A percentile compares a stretch with the other conserved stretches of the same genome.
Conservation (phyloP, 2,329 filamentous ascomycete species). For the Gaeumannomyces sp. region DNA sequence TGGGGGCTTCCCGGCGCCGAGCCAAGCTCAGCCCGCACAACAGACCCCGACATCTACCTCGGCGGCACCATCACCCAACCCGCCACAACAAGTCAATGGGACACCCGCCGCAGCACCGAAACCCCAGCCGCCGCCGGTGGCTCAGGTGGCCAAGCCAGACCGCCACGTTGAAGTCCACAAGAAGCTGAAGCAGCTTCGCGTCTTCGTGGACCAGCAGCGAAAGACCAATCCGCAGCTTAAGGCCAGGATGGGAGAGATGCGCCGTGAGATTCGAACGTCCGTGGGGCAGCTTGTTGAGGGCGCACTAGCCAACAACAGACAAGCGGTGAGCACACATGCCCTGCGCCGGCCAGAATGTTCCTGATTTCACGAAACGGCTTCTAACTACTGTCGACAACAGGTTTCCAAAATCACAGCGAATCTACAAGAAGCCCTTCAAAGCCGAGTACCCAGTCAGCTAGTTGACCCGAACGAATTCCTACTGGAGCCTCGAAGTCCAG, state of each 20-base stretch:
- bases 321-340: neutral
- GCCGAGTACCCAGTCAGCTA: conserved; percentile 38
- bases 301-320: conserved; percentile 13
- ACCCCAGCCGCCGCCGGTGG: conserved; percentile 7
- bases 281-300: conserved; percentile 68
- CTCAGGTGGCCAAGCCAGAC: conserved; percentile 24
- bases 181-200: conserved; percentile 54
- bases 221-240: conserved; percentile 55
- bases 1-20: neutral
- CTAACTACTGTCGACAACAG: conserved; percentile 17
- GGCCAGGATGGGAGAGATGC: conserved; percentile 62
- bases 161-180: conserved; percentile 56
- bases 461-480: conserved; percentile 50
- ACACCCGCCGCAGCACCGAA: conserved; percentile 1
- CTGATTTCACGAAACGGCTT: neutral
- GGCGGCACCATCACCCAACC: neutral
- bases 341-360: neutral
- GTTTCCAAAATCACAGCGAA: conserved; percentile 43
- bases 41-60: neutral
- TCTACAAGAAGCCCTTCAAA: conserved; percentile 44
- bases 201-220: conserved; percentile 42
- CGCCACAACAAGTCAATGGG: neutral
- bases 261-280: conserved; percentile 63
- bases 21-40: conserved; percentile 1
- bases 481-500: conserved; percentile 31